Base-by-base conservation (phyloP, 2,329 filamentous ascomycete genomes). In the Aspergillus eucalypticola region DNA sequence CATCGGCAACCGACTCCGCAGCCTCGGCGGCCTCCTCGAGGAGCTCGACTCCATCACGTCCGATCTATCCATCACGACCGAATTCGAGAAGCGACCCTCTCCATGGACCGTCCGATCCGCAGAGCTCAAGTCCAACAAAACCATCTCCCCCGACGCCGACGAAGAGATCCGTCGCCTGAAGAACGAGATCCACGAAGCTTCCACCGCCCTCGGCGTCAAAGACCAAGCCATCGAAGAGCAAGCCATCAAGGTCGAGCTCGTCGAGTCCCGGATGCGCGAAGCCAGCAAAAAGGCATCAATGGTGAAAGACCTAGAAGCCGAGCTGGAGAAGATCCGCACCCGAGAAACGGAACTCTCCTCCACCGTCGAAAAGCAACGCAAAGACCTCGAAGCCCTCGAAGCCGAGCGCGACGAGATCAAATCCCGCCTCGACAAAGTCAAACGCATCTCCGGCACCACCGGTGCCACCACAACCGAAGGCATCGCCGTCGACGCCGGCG, bases 201-300 rank as follows among this genome's bases (percentile, higher is more conserved):
- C 90, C 3, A 87, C 89, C 57, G 83, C 85, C 3, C 83, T 92
- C 59, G 87, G 89, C 1, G 84, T 88, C 64, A 88, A 89, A 63
- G 91, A 96, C 66, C 90, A 93, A 73, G 88, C 89, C 38, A 86
- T 96, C 55, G 92, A 96, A 74, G 94, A 96, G 60, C 78, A 91
- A 23, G 86, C 89, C n/a, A 89, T 97, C 67, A 93, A 95, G 75
- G 96, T 97, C 67, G 94, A 97, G 76, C 91, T 95, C 42, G 86
- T 98, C 39, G 91, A 96, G 75, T 90, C 91, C 7, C 85, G 91
- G 59, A 93, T 95, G 88, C 87, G 88, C 60, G 92, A 96, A 71
- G 90, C 91, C 5, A 87, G 88, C 65, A 87, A 90, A 72, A 93
- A 94, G 76, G 86, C 90, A 13, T 86, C 75, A 3, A 72, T 76